These are phyloP conservation scores for Starmerella asiatica DNA, from an alignment of 805 yeast genomes.

Conservation along the genomic window DNA sequence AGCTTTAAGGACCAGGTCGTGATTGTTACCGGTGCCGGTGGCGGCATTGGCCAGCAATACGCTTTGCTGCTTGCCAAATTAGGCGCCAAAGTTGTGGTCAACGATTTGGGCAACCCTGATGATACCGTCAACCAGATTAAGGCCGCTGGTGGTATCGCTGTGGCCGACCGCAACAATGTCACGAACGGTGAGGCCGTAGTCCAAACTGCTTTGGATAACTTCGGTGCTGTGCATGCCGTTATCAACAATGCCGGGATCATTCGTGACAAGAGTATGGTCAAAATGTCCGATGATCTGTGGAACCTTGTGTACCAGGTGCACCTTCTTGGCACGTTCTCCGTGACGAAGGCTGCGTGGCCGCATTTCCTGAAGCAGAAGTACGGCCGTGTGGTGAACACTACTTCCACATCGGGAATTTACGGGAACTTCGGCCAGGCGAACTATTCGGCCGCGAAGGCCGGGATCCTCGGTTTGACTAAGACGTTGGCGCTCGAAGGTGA, in stretches of 20 bases:
- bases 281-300: conserved; percentile 81
- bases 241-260: conserved; percentile 91
- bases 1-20: conserved; percentile 75
- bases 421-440: conserved; percentile 97
- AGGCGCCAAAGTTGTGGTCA: conserved; percentile 91
- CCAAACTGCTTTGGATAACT: conserved; percentile 58
- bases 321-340: conserved; percentile 62
- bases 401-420: conserved; percentile 93
- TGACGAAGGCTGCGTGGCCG: conserved; percentile 90
- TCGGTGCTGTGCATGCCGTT: conserved; percentile 73
- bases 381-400: conserved; percentile 75
- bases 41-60: conserved; percentile 85
- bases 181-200: conserved; percentile 66
- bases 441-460: conserved; percentile 88
- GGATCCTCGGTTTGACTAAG: conserved; percentile 69
- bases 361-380: conserved; percentile 60
- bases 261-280: conserved; percentile 74
- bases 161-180: conserved; percentile 72
- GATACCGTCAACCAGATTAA: conserved; percentile 62
- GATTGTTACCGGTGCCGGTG: conserved; percentile 87
- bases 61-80: conserved; percentile 73
- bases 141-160: conserved; percentile 63
- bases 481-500: conserved; percentile 87
- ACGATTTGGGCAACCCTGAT: conserved; percentile 68
- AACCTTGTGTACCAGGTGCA: conserved; percentile 66